These are phyloP conservation scores for Triticum urartu DNA, from an alignment of 176 grass and related monocot genomes.

Conservation along the genomic window DNA sequence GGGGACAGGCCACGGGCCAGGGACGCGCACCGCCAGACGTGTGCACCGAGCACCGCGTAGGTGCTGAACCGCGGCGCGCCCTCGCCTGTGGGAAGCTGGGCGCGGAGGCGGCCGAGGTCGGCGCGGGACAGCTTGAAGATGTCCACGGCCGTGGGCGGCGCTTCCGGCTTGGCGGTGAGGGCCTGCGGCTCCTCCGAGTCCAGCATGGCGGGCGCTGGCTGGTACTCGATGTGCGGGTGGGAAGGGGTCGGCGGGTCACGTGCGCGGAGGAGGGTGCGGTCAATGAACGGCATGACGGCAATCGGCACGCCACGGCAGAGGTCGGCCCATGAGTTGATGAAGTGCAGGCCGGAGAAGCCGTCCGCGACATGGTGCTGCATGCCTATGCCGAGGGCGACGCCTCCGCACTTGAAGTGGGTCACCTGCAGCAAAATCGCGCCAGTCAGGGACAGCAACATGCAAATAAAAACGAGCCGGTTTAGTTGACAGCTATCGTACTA, in stretches of 20 bases:
- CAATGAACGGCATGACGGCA: conserved; percentile 66
- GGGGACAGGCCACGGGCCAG: conserved; percentile 63
- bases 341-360: conserved; percentile 82
- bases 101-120: conserved; percentile 51
- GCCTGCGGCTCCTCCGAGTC: conserved; percentile 28
- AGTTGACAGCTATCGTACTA: background rate
- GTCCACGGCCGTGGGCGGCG: conserved; percentile 57
- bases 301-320: conserved; percentile 62
- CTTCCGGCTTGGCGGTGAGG: conserved; percentile 22
- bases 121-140: conserved; percentile 61
- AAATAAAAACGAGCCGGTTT: background rate
- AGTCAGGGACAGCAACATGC: background rate
- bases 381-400: conserved; percentile 75
- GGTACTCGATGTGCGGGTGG: conserved; percentile 84
- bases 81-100: conserved; percentile 24
- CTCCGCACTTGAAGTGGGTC: conserved; percentile 88
- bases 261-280: conserved; percentile 75
- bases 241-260: conserved; percentile 52
- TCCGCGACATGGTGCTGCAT: conserved; percentile 97
- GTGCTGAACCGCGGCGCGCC: conserved; percentile 56
- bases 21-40: conserved; percentile 86
- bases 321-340: conserved; percentile 96
- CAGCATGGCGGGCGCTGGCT: conserved; percentile 72
- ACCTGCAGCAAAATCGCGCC: conserved; percentile 51
- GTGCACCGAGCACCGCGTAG: conserved; percentile 65